Conservation (phyloP, 257 asterid species). For the Datura wrightii region DNA sequence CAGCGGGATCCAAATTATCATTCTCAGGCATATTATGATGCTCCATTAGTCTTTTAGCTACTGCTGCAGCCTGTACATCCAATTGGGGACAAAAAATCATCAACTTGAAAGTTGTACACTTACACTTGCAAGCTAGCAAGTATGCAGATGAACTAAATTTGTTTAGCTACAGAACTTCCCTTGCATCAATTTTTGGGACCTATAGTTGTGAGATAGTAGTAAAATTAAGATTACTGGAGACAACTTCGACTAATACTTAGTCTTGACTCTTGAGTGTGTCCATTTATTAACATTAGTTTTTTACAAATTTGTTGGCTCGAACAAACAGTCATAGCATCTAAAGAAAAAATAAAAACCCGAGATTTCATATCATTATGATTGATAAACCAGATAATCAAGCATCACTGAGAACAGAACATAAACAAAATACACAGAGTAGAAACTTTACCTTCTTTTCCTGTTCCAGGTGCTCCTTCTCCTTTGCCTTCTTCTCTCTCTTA, state of each 20-base stretch:
- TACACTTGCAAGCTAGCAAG: not conserved
- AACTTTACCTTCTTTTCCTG: conserved; percentile 22
- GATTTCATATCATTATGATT: not conserved
- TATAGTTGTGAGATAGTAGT: too few species aligned
- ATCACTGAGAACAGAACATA: not conserved
- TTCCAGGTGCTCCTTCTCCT: not conserved
- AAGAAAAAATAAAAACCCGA: too few species aligned
- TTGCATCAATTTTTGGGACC: too few species aligned
- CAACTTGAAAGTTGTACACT: not conserved
- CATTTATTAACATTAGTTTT: too few species aligned
- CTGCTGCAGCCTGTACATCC: not conserved
- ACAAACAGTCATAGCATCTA: too few species aligned
- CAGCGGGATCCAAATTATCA: conserved; percentile 18
- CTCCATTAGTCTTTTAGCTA: not conserved
- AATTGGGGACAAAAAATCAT: not conserved
- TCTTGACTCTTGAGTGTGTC: too few species aligned
- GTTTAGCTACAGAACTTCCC: too few species aligned
- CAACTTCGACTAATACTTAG: too few species aligned
- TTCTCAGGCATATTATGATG: not conserved
- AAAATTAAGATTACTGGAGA: too few species aligned
- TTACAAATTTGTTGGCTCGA: too few species aligned
- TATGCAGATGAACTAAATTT: too few species aligned
- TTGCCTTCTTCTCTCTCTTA: conserved; percentile 22
- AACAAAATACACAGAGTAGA: not conserved
- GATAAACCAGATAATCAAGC: not conserved